A percentile compares a stretch with the other conserved stretches of the same genome.
phyloP scores from a whole-genome alignment of 164 flowering plant species.

The Umbellularia californica region DNA sequence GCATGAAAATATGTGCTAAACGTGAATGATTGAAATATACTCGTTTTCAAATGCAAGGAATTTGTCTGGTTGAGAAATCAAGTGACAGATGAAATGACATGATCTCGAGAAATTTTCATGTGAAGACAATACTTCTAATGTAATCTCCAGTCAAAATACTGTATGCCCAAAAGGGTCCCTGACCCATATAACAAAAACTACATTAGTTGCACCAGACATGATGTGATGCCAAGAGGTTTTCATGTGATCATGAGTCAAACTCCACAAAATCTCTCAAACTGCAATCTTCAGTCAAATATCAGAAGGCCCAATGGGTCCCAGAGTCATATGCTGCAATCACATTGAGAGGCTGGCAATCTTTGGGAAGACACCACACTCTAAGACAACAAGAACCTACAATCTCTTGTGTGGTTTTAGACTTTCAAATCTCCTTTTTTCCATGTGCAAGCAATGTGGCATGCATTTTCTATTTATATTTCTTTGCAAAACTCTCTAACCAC shows the following conservation, averaged over 20 bases:
- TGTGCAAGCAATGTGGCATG: conserved; percentile 17
- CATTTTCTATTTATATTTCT: conserved; percentile 1
- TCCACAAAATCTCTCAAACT: neutral
- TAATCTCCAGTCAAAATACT: neutral
- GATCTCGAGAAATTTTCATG: neutral
- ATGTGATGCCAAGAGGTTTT: neutral
- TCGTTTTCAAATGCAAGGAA: neutral
- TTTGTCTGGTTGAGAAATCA: neutral
- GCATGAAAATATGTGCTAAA: neutral
- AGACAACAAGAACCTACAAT: conserved; percentile 11
- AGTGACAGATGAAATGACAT: neutral
- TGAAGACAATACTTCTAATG: neutral
- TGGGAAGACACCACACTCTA: conserved; percentile 9
- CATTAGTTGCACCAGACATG: neutral
- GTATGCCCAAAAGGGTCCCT: neutral
- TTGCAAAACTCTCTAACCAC: neutral
- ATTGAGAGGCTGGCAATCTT: conserved; percentile 9
- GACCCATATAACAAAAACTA: neutral
- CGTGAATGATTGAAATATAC: neutral
- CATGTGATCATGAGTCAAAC: neutral
- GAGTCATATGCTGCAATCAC: conserved; percentile 2
- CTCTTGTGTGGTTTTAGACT: conserved; percentile 1
- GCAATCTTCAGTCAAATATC: neutral
- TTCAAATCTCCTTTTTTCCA: conserved; percentile 8
- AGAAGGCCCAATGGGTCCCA: conserved; percentile 5